Conservation (phyloP, 2,329 filamentous ascomycete genomes). For the Macrophomina pseudophaseolina region DNA sequence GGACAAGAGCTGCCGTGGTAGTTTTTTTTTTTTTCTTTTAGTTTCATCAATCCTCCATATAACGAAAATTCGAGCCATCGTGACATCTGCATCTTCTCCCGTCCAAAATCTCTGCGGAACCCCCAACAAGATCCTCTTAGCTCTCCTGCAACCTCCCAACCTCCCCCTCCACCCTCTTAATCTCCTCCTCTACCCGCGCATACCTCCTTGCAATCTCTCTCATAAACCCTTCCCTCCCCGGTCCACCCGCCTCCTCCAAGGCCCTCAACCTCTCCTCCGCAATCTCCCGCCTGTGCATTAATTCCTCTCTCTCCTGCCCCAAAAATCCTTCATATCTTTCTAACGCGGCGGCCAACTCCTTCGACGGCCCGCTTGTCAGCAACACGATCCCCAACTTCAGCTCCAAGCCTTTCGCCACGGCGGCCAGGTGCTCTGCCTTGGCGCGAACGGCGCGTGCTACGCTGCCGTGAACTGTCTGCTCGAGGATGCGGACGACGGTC, state of each 20-base stretch:
- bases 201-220: conserved; percentile 48
- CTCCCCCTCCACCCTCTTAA: conserved; percentile 39
- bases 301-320: conserved; percentile 35
- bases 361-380: conserved; percentile 35
- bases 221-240: conserved; percentile 43
- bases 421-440: conserved; percentile 49
- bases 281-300: conserved; percentile 36
- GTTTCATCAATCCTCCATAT: too few relatives aligned
- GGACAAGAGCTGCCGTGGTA: conserved; percentile 53
- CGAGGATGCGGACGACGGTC: conserved; percentile 49
- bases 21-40: neutral
- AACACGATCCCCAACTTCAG: conserved; percentile 46
- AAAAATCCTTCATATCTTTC: conserved; percentile 39
- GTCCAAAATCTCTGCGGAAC: neutral
- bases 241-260: conserved; percentile 38
- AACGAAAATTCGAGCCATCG: too few relatives aligned
- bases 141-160: conserved; percentile 34
- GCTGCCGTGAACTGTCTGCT: conserved; percentile 54
- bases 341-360: conserved; percentile 38
- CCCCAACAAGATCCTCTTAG: neutral
- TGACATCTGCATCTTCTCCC: neutral
- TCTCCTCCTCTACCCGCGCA: conserved; percentile 42
- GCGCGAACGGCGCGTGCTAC: conserved; percentile 49
- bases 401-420: conserved; percentile 49
- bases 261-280: conserved; percentile 29